These are phyloP conservation scores for Xylaria sp. DNA, from an alignment of 2,329 filamentous ascomycete species.

Conservation along the genomic window DNA sequence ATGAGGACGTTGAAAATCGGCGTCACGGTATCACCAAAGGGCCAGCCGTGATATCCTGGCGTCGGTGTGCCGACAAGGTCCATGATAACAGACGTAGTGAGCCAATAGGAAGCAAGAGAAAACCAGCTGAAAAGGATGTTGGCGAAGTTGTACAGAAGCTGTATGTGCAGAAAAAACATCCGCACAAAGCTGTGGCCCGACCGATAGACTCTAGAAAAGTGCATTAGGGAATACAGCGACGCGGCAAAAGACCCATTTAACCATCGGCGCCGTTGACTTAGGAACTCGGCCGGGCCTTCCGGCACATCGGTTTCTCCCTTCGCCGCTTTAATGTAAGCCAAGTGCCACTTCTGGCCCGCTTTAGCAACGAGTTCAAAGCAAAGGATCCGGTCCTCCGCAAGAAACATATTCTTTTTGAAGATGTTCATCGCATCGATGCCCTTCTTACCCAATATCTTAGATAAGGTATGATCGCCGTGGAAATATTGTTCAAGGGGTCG, in stretches of 20 bases:
- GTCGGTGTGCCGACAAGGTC: slow-evolving; percentile 84
- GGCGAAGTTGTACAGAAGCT: slow-evolving; percentile 92
- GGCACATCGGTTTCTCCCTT: slow-evolving; percentile 99
- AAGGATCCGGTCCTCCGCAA: slow-evolving; percentile 99
- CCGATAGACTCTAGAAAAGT: slow-evolving; percentile 98
- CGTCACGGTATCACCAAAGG: slow-evolving; percentile 85
- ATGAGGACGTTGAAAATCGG: slow-evolving; percentile 90
- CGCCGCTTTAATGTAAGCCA: slow-evolving; percentile 97
- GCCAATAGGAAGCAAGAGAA: slow-evolving; percentile 86
- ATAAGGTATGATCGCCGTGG: slow-evolving; percentile 97
- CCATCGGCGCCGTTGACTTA: slow-evolving; percentile 97
- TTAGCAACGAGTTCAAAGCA: slow-evolving; percentile 99
- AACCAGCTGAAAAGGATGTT: slow-evolving; percentile 94
- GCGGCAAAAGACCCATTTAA: slow-evolving; percentile 98
- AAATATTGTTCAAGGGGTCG: slow-evolving; percentile 98
- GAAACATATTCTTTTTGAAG: slow-evolving; percentile 99
- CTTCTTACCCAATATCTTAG: slow-evolving; percentile 95
- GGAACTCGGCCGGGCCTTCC: slow-evolving; percentile 95
- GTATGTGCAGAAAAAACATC: slow-evolving; percentile 98
- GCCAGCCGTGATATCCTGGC: slow-evolving; percentile 71
- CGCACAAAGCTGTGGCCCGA: slow-evolving; percentile 95
- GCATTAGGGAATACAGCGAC: slow-evolving; percentile 96
- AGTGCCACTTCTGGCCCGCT: slow-evolving; percentile 97
- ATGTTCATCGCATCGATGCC: slow-evolving; percentile 99
- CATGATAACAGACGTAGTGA: slow-evolving; percentile 98